Evolutionary conservation across 2,329 filamentous ascomycete genomes (phyloP).

Genomic region (Talaromyces sp.): DNA sequence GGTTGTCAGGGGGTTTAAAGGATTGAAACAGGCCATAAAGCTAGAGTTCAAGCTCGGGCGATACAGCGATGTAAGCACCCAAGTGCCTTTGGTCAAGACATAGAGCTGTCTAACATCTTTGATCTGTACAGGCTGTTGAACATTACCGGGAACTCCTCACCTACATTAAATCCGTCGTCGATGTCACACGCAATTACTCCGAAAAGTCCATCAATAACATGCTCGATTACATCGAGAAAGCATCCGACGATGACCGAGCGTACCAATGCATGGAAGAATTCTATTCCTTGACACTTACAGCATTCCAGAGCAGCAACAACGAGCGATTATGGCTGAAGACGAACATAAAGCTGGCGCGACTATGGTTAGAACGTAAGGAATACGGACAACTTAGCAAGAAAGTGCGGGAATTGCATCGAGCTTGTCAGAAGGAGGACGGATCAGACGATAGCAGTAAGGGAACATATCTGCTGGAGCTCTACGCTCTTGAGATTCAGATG

Average conservation of each 20-base stretch:
- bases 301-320: conserved; percentile 97
- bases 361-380: conserved; percentile 89
- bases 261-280: conserved; percentile 89
- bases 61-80: conserved; percentile 70
- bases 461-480: conserved; percentile 93
- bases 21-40: conserved; percentile 96
- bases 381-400: conserved; percentile 80
- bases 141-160: conserved; percentile 95
- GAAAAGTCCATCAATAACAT: conserved; percentile 99
- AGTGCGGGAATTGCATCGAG: conserved; percentile 82
- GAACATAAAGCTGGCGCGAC: conserved; percentile 91
- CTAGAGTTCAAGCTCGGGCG: conserved; percentile 89
- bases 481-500: conserved; percentile 98
- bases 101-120: conserved; percentile 3
- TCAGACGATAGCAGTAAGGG: conserved; percentile 85
- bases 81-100: neutral
- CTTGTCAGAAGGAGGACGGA: conserved; percentile 85
- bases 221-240: conserved; percentile 96
- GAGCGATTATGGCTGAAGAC: conserved; percentile 97
- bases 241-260: conserved; percentile 70
- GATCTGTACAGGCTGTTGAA: conserved; percentile 70
- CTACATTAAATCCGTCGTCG: conserved; percentile 93
- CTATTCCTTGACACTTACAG: conserved; percentile 89
- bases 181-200: conserved; percentile 96
- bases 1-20: conserved; percentile 79